Conservation (phyloP, 2,329 filamentous ascomycete species). For the Biscogniauxia mediterranea region DNA sequence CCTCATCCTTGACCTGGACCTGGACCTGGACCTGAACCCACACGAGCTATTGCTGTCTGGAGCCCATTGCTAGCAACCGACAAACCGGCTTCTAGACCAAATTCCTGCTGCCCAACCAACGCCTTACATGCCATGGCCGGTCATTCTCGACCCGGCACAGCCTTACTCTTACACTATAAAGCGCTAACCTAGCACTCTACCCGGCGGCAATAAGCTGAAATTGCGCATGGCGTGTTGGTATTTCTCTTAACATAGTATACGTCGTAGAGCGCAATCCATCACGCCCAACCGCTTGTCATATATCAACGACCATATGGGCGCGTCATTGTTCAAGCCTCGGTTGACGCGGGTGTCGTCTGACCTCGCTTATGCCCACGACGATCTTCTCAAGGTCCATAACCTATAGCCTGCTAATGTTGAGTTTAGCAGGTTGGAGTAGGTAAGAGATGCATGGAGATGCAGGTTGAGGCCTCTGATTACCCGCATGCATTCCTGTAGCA, state of each 20-base stretch:
- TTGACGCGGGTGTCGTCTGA: background rate
- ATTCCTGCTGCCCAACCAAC: constrained; percentile 19
- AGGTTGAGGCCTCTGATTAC: background rate
- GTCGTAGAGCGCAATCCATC: background rate
- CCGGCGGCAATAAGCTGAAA: background rate
- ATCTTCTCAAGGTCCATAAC: background rate
- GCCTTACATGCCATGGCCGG: constrained; percentile 10
- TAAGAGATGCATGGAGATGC: background rate
- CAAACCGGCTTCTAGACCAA: constrained; percentile 4
- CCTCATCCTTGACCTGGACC: background rate
- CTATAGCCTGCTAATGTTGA: background rate
- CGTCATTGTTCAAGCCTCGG: background rate
- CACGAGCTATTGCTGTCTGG: constrained; percentile 4
- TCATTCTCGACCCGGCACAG: constrained; percentile 4
- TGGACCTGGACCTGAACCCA: constrained; percentile 1
- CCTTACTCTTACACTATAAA: background rate
- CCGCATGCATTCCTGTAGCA: background rate
- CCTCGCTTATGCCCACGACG: background rate
- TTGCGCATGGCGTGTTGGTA: background rate
- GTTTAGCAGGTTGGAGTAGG: background rate
- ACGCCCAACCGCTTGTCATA: background rate
- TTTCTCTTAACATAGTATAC: too few relatives aligned
- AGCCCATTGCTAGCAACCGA: background rate
- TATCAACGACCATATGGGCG: background rate
- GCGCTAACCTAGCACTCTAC: background rate